Evolutionary conservation across 345 rosid species (phyloP).

Genomic region (Dimocarpus longan): DNA sequence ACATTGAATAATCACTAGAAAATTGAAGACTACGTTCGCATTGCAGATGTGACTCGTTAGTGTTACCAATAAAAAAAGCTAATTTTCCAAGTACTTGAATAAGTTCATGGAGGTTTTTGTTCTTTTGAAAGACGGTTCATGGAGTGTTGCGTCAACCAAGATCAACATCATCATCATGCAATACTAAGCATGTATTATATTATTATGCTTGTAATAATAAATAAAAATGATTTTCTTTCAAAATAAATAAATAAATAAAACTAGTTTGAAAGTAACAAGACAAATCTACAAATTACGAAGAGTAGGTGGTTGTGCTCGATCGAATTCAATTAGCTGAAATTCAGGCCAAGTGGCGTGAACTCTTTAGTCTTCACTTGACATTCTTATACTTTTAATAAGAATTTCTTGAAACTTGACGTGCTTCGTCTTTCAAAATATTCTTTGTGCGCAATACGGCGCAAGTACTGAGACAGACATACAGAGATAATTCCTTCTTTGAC

Average conservation of each 20-base stretch:
- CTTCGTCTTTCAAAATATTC: background rate
- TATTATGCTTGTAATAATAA: too few species aligned
- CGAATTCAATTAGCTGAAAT: slow-evolving; percentile 13
- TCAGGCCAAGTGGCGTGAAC: slow-evolving; percentile 7
- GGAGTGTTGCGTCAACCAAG: slow-evolving; percentile 6
- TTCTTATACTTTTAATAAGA: background rate
- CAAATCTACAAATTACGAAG: background rate
- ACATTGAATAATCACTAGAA: slow-evolving; percentile 6
- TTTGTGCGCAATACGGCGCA: background rate
- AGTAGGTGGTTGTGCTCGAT: background rate
- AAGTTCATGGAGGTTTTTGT: too few species aligned
- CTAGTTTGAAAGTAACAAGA: background rate
- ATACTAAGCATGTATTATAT: background rate
- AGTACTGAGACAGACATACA: too few species aligned
- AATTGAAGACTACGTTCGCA: slow-evolving; percentile 8
- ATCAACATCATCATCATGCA: background rate
- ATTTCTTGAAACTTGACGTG: background rate
- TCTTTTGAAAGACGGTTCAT: background rate
- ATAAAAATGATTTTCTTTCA: too few species aligned
- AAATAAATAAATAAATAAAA: too few species aligned
- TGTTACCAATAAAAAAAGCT: background rate
- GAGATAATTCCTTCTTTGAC: too few species aligned
- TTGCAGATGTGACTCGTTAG: background rate
- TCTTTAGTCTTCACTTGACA: background rate
- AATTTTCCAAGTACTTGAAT: background rate